Percentiles rank a stretch among this genome's conserved stretches.
These are phyloP conservation scores for Backusella psychrophila DNA, from an alignment of 192 early-diverging fungal species.

Conservation along the genomic window DNA sequence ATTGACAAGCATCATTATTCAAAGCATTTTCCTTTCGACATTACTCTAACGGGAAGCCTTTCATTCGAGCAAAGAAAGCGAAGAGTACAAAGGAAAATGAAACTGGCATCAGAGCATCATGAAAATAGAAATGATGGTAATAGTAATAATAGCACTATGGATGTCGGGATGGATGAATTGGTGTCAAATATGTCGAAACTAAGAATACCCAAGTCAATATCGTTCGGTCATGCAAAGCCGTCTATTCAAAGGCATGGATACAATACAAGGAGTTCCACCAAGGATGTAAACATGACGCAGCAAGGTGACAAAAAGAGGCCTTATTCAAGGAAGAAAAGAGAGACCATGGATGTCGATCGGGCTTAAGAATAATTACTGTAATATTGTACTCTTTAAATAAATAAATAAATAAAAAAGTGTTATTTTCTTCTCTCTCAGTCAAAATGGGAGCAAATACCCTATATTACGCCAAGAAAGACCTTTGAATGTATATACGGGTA, in stretches of 20 bases:
- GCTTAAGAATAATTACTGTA: no score
- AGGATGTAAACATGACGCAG: neutral
- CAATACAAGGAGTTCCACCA: neutral
- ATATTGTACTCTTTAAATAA: no score
- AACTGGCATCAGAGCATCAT: neutral
- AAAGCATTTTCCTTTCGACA: constrained; percentile 45
- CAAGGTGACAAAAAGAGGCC: neutral
- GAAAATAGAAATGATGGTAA: neutral
- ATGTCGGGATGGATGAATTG: constrained; percentile 17
- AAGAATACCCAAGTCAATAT: constrained; percentile 20
- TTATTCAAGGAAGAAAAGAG: neutral
- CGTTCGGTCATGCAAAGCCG: constrained; percentile 14
- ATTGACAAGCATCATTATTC: constrained; percentile 57
- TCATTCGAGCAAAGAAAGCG: constrained; percentile 29
- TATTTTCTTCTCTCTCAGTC: no score
- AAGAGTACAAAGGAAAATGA: constrained; percentile 16
- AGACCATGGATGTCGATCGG: neutral
- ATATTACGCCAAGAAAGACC: no score
- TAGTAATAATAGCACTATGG: neutral
- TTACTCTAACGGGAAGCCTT: constrained; percentile 40
- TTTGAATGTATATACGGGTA: no score
- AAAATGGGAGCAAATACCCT: no score
- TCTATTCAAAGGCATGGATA: neutral
- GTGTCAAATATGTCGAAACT: constrained; percentile 8
- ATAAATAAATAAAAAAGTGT: no score